phyloP scores from a whole-genome alignment of 257 asterid species.

The Parsonsia alboflavescens region DNA sequence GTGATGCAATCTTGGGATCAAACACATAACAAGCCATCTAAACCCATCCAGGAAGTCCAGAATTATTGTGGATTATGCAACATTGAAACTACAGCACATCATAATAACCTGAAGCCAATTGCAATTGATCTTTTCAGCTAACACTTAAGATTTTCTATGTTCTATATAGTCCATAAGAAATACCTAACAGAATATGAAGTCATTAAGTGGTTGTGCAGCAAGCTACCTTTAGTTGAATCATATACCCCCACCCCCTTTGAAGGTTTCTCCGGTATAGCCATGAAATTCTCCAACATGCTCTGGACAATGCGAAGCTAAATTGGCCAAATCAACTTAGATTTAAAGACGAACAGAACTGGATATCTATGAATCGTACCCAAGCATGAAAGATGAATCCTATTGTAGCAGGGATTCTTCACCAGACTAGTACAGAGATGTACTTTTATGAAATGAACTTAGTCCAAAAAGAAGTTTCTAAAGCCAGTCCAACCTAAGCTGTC shows the following conservation, averaged over 20 bases:
- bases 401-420: background rate
- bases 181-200: background rate
- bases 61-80: background rate
- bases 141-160: background rate
- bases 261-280: background rate
- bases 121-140: background rate
- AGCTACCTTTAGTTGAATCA: background rate
- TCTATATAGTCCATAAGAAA: background rate
- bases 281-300: background rate
- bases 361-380: background rate
- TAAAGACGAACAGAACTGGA: background rate
- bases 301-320: background rate
- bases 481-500: background rate
- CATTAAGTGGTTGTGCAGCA: background rate
- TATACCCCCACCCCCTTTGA: background rate
- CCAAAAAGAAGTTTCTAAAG: background rate
- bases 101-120: background rate
- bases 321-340: background rate
- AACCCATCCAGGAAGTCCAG: background rate
- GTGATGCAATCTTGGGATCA: no score
- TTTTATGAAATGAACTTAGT: background rate
- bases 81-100: background rate
- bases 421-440: background rate
- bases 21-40: no score
- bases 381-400: background rate